Percentiles rank a stretch among this genome's conserved stretches.
Conservation (phyloP, 306 rosid species). For the Cucumis hystrix region DNA sequence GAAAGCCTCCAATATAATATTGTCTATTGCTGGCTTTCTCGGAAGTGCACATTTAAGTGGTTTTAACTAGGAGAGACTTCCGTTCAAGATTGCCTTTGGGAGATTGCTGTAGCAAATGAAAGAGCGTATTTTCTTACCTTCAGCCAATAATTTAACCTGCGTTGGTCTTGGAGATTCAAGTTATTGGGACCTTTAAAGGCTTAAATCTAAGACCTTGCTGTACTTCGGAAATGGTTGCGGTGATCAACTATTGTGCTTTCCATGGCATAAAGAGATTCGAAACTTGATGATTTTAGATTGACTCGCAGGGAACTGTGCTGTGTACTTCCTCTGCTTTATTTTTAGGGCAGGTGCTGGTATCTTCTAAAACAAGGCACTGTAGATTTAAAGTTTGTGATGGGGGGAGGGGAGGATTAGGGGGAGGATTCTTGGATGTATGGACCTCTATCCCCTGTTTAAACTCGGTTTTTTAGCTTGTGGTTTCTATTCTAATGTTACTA, state of each 20-base stretch:
- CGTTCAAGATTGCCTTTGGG: not conserved
- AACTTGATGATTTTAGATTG: too few species aligned
- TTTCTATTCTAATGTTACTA: not conserved
- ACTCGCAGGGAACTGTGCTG: too few species aligned
- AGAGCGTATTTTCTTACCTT: not conserved
- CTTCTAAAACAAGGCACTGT: too few species aligned
- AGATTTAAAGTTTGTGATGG: too few species aligned
- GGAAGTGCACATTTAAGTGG: not conserved
- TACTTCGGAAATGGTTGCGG: too few species aligned
- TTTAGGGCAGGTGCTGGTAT: too few species aligned
- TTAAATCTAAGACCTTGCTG: too few species aligned
- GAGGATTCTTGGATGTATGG: not conserved
- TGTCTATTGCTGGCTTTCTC: not conserved
- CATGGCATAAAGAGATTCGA: too few species aligned
- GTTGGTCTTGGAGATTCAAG: not conserved
- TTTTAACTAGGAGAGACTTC: not conserved
- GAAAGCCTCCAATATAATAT: too few species aligned
- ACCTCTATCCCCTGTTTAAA: not conserved
- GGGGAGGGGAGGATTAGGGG: not conserved
- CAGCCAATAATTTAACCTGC: not conserved
- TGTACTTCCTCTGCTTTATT: too few species aligned
- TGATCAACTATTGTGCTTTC: too few species aligned
- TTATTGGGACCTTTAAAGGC: not conserved
- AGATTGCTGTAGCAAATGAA: not conserved
- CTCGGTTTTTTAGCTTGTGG: not conserved